These are phyloP conservation scores for Solanum dulcamara DNA, from an alignment of 257 asterid genomes.

Conservation along the genomic window DNA sequence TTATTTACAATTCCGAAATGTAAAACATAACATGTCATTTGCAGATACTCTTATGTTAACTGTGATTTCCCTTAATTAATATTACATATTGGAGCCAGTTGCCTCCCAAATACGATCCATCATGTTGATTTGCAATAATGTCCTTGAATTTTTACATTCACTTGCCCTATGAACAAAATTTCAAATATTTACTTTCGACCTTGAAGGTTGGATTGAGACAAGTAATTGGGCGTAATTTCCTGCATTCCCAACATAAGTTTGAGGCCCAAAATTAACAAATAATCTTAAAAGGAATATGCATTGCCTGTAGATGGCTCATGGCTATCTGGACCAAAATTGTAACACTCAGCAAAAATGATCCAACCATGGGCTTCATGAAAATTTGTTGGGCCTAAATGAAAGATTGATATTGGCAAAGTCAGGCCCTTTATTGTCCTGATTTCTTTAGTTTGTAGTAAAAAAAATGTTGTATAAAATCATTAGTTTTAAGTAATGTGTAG, in stretches of 20 bases:
- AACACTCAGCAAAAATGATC: not conserved
- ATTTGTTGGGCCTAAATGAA: not conserved
- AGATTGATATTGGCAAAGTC: too few species aligned
- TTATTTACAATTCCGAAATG: too few species aligned
- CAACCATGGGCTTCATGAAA: not conserved
- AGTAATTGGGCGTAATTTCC: not conserved
- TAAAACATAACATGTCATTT: not conserved
- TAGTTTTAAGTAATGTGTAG: not conserved
- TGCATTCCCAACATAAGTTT: not conserved
- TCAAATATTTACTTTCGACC: not conserved
- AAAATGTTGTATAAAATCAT: too few species aligned
- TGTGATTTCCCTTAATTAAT: not conserved
- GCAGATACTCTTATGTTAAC: not conserved
- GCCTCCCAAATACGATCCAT: not conserved
- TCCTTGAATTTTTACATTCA: not conserved
- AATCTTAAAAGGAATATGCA: not conserved
- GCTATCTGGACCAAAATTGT: not conserved
- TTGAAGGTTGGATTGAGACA: not conserved
- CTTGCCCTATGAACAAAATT: not conserved
- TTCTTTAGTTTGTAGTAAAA: too few species aligned
- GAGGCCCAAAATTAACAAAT: not conserved
- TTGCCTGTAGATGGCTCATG: not conserved
- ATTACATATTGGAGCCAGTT: not conserved
- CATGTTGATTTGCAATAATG: not conserved
- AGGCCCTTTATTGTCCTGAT: too few species aligned